Base-by-base conservation (phyloP, 345 rosid genomes). In the Linum tenue region DNA sequence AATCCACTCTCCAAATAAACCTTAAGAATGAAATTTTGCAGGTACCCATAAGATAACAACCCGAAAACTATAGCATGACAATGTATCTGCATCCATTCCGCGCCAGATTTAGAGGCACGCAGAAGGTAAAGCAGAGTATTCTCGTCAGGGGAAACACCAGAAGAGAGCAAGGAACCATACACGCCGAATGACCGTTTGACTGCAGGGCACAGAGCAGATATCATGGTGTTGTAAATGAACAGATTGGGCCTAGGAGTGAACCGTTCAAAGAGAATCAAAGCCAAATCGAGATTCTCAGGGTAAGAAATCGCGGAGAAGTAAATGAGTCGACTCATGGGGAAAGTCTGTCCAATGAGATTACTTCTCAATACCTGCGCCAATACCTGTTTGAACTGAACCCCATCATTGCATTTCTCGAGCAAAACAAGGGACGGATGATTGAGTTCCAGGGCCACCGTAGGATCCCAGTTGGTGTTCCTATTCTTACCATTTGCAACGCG, bases 301-400 rank as follows among this genome's bases (percentile, higher is more conserved):
- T 70, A 57, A 31, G 86, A 78, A 38, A 81, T 57, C 15, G 86
- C 80, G 7, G 86, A 77, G 76, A 73, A 79, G 0, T 70, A 72
- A 64, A 85, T 70, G 60, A 85, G 82, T 61, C 86, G 75, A 59
- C 89, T 85, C 89, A 85, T 85, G 0, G 86, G 84, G 64, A 85
- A 85, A 4, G 82, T 82, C 62, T 75, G 58, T 50, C 76, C 58
- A 39, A 81, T 67, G 66, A 82, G 85, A 69, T 79, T 79, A 67
- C 67, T 55, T 55, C 84, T 80, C 84, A 82, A 72, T 7, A 74
- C 70, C 62, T 73, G 85, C 6, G 80, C 85, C 69, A 85, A 66
- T 59, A 85, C 75, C 69, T 85, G 85, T 35, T 76, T 80, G 66
- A 85, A 77, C 16, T 85, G 82, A 62, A 64, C 60, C 68, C 77